Evolutionary conservation across 2,329 filamentous ascomycete species (phyloP).

Genomic region (Neonectria ditissima): DNA sequence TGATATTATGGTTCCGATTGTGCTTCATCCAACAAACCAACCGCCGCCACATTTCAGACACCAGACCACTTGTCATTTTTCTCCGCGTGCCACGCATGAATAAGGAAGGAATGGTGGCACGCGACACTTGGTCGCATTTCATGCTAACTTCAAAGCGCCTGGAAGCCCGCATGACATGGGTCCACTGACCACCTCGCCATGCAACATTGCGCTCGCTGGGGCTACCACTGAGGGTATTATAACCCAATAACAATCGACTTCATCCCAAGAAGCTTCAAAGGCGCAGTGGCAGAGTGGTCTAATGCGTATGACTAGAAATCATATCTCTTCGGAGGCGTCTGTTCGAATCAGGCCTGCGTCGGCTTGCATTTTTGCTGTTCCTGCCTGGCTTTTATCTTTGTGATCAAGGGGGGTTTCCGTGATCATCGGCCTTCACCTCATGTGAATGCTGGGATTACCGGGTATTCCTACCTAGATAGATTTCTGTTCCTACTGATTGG

Average conservation of each 20-base stretch:
- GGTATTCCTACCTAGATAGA: too few relatives aligned
- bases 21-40: not conserved
- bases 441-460: too few relatives aligned
- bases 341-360: constrained; percentile 51
- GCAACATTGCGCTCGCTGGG: too few relatives aligned
- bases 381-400: too few relatives aligned
- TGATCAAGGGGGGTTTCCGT: too few relatives aligned
- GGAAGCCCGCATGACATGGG: not conserved
- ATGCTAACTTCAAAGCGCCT: not conserved
- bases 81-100: not conserved
- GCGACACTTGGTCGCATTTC: not conserved
- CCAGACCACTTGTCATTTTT: not conserved
- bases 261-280: constrained; percentile 20
- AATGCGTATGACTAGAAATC: constrained; percentile 51
- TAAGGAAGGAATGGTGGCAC: not conserved
- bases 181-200: not conserved
- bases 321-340: constrained; percentile 50
- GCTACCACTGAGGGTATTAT: not conserved
- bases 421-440: too few relatives aligned
- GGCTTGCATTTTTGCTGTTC: constrained; percentile 25
- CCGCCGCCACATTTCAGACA: not conserved
- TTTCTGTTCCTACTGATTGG: too few relatives aligned
- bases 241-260: not conserved
- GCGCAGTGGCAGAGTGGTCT: constrained; percentile 49
- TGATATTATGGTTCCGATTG: not conserved